A percentile compares a stretch with the other conserved stretches of the same genome.
Conservation (phyloP, 352 stramenopile genomes). For the Phytophthora palmivora region DNA sequence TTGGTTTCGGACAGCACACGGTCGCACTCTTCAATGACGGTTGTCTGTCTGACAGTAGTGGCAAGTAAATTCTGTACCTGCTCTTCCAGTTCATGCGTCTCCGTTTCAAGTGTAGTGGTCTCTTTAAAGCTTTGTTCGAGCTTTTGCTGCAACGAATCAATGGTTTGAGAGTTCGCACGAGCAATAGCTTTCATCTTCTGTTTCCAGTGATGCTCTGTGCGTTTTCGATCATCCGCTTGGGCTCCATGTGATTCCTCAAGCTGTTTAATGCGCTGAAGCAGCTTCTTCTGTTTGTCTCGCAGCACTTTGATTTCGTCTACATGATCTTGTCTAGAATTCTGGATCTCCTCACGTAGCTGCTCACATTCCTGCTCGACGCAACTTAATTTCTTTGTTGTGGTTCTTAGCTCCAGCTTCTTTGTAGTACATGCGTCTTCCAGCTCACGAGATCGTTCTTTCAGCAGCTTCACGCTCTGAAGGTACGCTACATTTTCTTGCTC, state of each 20-base stretch:
- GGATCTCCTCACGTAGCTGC: constrained; percentile 39
- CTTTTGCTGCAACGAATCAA: constrained; percentile 34
- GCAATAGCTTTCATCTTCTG: constrained; percentile 36
- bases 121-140: constrained; percentile 38
- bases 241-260: constrained; percentile 41
- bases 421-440: constrained; percentile 48
- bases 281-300: constrained; percentile 28
- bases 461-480: constrained; percentile 59
- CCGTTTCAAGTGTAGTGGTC: constrained; percentile 32
- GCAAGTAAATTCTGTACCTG: constrained; percentile 60
- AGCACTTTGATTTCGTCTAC: constrained; percentile 35
- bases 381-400: constrained; percentile 22
- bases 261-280: constrained; percentile 44
- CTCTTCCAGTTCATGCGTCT: constrained; percentile 44
- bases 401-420: constrained; percentile 39
- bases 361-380: constrained; percentile 45
- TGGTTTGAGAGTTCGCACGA: constrained; percentile 34
- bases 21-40: constrained; percentile 81
- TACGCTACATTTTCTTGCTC: constrained; percentile 66
- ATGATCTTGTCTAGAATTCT: constrained; percentile 43
- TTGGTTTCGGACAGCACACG: constrained; percentile 57
- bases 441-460: constrained; percentile 54
- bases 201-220: constrained; percentile 45
- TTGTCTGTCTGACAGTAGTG: constrained; percentile 71
- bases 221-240: constrained; percentile 31